Evolutionary conservation across 1,284 basidiomycete species (phyloP), one percentile per base, ranked within the genome.

Genomic region (Trametes sp.): DNA sequence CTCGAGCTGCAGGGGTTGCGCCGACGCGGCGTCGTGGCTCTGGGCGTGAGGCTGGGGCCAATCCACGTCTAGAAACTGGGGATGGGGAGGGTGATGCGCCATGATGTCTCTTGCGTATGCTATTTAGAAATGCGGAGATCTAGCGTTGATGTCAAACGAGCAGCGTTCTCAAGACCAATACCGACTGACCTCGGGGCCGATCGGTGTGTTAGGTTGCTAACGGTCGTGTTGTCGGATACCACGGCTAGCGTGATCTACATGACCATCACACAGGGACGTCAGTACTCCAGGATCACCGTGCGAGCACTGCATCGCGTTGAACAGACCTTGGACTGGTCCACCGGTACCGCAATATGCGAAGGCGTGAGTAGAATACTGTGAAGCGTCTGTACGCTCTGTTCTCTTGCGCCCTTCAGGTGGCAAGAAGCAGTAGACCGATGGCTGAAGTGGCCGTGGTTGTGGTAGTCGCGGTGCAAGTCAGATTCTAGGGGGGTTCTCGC

Each of bases 31-130:
- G 7, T 66, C 60, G 36, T 64, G 64, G 6, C 6, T 6, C 31
- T 33, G 31, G 31, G 31, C 31, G 42, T 52, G 61, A 3, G 23
- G 7, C 48, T 65, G 67, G 19, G 70, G 62, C 71, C 72, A 73
- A 53, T 67, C 65, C 10, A 68, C 59, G 51, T 65, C 63, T 28
- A 67, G 54, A 46, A 83, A 82, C 79, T 61, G 76, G 75, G 35
- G 77, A 79, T 45, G 70, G 82, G 21, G 48, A 61, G 76, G 21
- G 61, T 85, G 16, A 78, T 80, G 82, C 38, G 74, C 76, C 31
- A 78, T 82, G 36, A 56, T 73, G n/a, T 68, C 10, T 75, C 19
- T 11, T n/a, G 16, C 4, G 11, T 31, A 14, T 33, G 38, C 44
- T 55, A 36, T 45, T 24, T 44, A 44, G 14, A 46, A n/a, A 46